Base-by-base conservation (phyloP, 805 yeast genomes). In the Kregervanrija pseudodelftensis region DNA sequence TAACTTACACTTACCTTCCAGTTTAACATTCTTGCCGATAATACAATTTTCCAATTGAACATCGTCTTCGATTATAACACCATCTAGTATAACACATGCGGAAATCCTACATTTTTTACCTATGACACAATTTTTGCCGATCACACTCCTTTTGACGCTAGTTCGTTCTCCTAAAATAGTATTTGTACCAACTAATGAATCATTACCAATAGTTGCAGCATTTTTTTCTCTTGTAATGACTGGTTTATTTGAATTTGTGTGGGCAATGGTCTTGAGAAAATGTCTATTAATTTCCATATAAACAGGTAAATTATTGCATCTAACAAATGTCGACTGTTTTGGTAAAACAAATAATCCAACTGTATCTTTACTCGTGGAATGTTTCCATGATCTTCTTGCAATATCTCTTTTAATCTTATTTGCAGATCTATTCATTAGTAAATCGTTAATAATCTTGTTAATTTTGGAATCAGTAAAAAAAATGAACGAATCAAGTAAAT, bases 321-420 rank as follows among this genome's bases (percentile, higher is more conserved):
- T 76, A 48, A 86, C 73, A 57, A 90, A 90, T 2, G 74, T 68
- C 11, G 84, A 77, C 47, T 80, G 77, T 30, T 74, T 69, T 3
- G 96, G 95, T 28, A 90, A 60, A 17, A 81, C 73, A 50, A 83
- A 75, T 54, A 91, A 69, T 4, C 84, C 84, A 13, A 93, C 75
- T 1, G 81, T 75, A 44, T 80, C 86, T 49, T 71, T 70, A 9
- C 64, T 59, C 5, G 58, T 55, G 0, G 83, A 70, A 59, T 89
- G 96, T 55, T 76, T 77, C 99, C 99, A 93, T 1, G 96, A 82
- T 50, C 95, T 77, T 63, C 98, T 77, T 3, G 95, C 95, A 46
- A 91, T 65, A 57, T 89, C 96, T 57, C 98, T 77, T 36, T 89
- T 75, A 17, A 90, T 72, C 57, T 85, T 85, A 16, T 75, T 74